Evolutionary conservation across 2,329 filamentous ascomycete genomes (phyloP), one percentile per base, ranked within the genome.

Genomic region (Curvularia lunata): DNA sequence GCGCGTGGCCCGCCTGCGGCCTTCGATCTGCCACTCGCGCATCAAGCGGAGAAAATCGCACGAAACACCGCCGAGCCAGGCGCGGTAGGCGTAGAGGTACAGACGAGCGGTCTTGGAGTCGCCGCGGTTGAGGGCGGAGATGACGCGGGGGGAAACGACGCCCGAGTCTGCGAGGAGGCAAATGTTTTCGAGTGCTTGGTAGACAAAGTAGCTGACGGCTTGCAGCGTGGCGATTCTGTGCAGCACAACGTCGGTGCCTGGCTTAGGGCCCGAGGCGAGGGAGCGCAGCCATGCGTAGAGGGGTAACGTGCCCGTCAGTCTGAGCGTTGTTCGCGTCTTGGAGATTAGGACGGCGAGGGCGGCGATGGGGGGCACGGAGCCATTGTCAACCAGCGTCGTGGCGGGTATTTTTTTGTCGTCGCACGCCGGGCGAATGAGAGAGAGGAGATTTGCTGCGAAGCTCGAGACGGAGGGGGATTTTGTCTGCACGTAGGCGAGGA

Each of bases 201-300:
- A 81, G 48, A 70, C 69, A 48, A 78, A 72, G 72, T 81, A 81
- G 50, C 77, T 72, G 48, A 70, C 67, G 46, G 77, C 78, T 56
- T 81, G 79, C 57, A 77, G 67, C 9, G 78, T 58, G 5, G 78
- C 74, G 8, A 79, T 79, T 23, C 74, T 66, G 62, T 81, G 79
- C 43, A 80, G 68, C 8, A 80, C 75, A 6, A 67, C 56, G 57
- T 81, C 79, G 46, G 78, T 69, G 48, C 76, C 78, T 3, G 72
- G 70, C 64, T 80, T 79, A 8, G 76, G 76, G 13, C 78, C 78
- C 16, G 75, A 66, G 25, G 75, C 62, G 7, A 81, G 72, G 19
- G 76, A 73, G 28, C 78, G 73, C 47, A 79, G 65, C 78, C 79
- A 80, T 43, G 79, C 77, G 67, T 81, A 81, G 28, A 81, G 71